Evolutionary conservation across 106 monocot genomes (phyloP).

Genomic region (Iris macrosiphon): DNA sequence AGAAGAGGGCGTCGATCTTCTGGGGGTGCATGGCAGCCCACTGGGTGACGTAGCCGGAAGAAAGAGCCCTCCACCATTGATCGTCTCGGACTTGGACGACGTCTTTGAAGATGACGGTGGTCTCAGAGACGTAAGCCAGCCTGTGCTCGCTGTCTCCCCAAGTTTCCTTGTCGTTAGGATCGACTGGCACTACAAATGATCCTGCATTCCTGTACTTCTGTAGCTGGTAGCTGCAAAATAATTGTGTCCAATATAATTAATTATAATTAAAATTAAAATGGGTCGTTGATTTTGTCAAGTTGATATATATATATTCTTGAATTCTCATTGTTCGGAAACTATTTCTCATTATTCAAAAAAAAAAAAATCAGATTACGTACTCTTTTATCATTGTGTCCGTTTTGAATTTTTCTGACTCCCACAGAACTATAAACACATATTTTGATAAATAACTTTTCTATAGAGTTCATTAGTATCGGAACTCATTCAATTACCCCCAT

Average conservation of each 20-base stretch:
- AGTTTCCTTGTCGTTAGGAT: conserved; percentile 68
- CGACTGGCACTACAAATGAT: conserved; percentile 69
- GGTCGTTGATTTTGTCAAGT: too few species aligned
- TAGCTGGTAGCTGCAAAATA: conserved; percentile 66
- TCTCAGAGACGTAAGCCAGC: conserved; percentile 74
- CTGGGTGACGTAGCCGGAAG: conserved; percentile 69
- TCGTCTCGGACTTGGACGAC: conserved; percentile 71
- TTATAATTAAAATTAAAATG: not conserved
- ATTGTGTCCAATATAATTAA: not conserved
- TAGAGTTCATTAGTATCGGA: too few species aligned
- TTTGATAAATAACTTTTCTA: too few species aligned
- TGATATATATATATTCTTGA: too few species aligned
- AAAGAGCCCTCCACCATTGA: conserved; percentile 82
- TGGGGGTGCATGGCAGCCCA: conserved; percentile 90
- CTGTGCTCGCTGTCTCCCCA: conserved; percentile 91
- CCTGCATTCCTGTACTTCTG: conserved; percentile 81
- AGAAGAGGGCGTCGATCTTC: conserved; percentile 80
- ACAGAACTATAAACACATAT: too few species aligned
- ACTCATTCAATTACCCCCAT: too few species aligned
- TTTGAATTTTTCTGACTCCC: too few species aligned
- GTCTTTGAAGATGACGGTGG: conserved; percentile 83
- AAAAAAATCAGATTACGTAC: too few species aligned
- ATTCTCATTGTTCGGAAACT: too few species aligned
- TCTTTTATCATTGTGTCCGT: too few species aligned
- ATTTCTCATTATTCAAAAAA: too few species aligned